Evolutionary conservation across 2,329 filamentous ascomycete species (phyloP).

Genomic region (Fusarium newnesense): DNA sequence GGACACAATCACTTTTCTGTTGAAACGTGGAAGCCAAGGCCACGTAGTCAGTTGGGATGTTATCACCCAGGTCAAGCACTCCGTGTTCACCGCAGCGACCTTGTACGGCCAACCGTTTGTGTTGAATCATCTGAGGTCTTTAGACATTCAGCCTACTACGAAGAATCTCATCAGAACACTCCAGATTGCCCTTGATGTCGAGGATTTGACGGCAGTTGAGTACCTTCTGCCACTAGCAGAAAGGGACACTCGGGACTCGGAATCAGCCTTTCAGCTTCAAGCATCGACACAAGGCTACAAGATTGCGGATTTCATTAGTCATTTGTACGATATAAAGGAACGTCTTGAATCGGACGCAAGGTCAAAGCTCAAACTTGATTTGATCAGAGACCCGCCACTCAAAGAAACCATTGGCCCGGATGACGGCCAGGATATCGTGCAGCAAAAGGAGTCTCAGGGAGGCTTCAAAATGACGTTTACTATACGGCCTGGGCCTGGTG

Average conservation of each 20-base stretch:
- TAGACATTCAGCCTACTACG: not conserved
- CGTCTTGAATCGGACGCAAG: not conserved
- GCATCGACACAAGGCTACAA: not conserved
- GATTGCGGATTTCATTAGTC: not conserved
- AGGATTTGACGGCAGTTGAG: accelerated
- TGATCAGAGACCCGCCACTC: not conserved
- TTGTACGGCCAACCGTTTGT: not conserved
- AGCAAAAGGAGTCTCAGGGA: not conserved
- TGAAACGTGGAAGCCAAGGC: not conserved
- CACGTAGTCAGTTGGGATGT: not conserved
- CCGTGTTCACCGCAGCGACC: not conserved
- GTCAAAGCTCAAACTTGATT: not conserved
- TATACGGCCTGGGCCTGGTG: not conserved
- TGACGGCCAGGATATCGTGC: not conserved
- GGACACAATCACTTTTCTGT: not conserved
- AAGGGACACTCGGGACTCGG: not conserved
- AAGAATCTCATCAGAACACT: not conserved
- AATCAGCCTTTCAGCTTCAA: not conserved
- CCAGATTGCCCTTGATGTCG: not conserved
- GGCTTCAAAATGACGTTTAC: not conserved
- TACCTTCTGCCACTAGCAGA: not conserved
- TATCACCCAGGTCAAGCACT: not conserved
- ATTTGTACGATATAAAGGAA: not conserved
- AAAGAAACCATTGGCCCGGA: not conserved
- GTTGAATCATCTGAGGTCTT: not conserved